Percentiles rank a stretch among this genome's conserved stretches.
These are phyloP conservation scores for Ophiorrhiza pumila DNA, from an alignment of 257 asterid genomes.

Conservation along the genomic window DNA sequence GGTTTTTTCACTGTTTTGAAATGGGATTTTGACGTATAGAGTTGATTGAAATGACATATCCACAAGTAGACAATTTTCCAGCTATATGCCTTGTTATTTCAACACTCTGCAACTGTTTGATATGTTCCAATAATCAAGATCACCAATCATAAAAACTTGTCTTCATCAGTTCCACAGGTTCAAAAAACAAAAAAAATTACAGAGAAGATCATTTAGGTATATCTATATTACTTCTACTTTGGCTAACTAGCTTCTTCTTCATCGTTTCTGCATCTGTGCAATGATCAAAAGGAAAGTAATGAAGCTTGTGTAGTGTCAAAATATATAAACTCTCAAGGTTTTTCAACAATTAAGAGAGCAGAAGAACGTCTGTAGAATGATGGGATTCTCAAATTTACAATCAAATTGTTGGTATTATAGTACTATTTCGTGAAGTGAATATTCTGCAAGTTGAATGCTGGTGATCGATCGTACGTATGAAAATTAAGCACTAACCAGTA, in stretches of 20 bases:
- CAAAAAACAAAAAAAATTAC: background rate
- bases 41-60: constrained; percentile 40
- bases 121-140: constrained; percentile 15
- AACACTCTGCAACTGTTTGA: constrained; percentile 15
- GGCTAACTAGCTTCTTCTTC: no score
- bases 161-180: background rate
- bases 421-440: background rate
- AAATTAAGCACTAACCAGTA: no score
- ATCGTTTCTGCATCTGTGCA: no score
- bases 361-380: background rate
- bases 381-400: background rate
- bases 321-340: no score
- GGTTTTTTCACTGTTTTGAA: background rate
- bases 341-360: no score
- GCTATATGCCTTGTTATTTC: constrained; percentile 1
- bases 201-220: background rate
- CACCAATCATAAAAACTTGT: background rate
- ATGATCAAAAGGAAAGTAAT: no score
- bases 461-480: background rate
- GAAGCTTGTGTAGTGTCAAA: no score
- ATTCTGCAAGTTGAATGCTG: background rate
- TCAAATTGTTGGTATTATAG: background rate
- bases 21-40: constrained; percentile 8
- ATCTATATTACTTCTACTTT: background rate
- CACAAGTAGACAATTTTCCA: constrained; percentile 21